Evolutionary conservation across 2,329 filamentous ascomycete species (phyloP), one percentile per base, ranked within the genome.

Genomic region (Aspergillus amoenus): DNA sequence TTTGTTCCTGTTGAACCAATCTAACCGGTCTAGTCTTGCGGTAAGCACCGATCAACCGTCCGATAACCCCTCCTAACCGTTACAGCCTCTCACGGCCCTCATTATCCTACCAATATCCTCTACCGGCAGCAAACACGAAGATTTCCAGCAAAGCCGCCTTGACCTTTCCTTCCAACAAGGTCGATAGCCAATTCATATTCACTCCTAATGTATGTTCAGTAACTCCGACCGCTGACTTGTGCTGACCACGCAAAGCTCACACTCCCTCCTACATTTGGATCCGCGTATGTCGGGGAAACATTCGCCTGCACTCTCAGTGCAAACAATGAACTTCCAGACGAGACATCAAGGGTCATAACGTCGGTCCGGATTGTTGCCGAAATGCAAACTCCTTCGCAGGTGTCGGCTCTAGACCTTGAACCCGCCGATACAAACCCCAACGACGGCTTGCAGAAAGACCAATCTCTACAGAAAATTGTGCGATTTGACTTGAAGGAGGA

Each of bases 281-380:
- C 91, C 12, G 93, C 93, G 8, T 97, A 97, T 73, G 93, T 97
- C 18, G 94, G 94, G 66, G 93, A 97, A 78, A 91, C 88, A 0
- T 97, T 99, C 76, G 88, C 88, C 62, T 99, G 94, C 76, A 96
- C 93, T 1, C 82, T 97, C 21, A 96, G 93, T 76, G 93, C 90
- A n/a, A 97, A 96, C 79, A 93, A 97, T 72, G 93, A 97, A 69
- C 75, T 87, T 2, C 66, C 72, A 18, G 63, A 74, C 7, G 68
- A 73, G 24, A 68, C 70, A 5, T 69, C 72, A 3, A 75, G 76
- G 59, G 77, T 76, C 45, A 86, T 96, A 41, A 88, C 86, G 61
- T 89, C 89, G 56, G 88, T 97, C 52, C 84, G 86, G 54, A 91
- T 97, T 66, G 85, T 90, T 55, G 94, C 93, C 0, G 93, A 97